Conservation (phyloP, 352 stramenopile species). For the Aphanomyces cochlioides region DNA sequence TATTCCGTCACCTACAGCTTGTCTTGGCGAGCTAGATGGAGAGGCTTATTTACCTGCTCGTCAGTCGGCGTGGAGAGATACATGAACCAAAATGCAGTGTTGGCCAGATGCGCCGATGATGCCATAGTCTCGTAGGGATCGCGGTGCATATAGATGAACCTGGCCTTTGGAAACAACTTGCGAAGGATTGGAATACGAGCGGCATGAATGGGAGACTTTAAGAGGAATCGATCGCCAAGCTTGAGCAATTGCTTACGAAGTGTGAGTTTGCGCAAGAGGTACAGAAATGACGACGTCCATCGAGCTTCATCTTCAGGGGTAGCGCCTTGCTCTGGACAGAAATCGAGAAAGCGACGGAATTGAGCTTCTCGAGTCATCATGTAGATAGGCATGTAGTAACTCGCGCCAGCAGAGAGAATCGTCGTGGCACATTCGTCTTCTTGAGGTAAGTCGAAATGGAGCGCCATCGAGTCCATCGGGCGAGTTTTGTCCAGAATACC, state of each 20-base stretch:
- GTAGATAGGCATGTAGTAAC: conserved; percentile 44
- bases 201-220: conserved; percentile 34
- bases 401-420: conserved; percentile 32
- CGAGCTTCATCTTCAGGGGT: conserved; percentile 25
- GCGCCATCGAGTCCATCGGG: conserved; percentile 49
- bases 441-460: conserved; percentile 47
- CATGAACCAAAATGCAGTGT: conserved; percentile 35
- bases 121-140: conserved; percentile 34
- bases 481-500: conserved; percentile 37
- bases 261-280: conserved; percentile 30
- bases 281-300: conserved; percentile 30
- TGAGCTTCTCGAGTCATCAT: conserved; percentile 38
- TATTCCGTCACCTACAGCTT: conserved; percentile 34
- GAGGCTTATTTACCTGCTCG: conserved; percentile 25
- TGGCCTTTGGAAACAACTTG: conserved; percentile 35
- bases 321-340: conserved; percentile 28
- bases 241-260: conserved; percentile 1
- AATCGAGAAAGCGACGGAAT: conserved; percentile 33
- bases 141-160: conserved; percentile 38
- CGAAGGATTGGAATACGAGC: conserved; percentile 29
- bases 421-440: conserved; percentile 48
- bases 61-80: conserved; percentile 34
- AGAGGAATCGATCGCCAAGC: conserved; percentile 14
- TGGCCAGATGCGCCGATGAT: conserved; percentile 34
- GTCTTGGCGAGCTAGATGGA: conserved; percentile 21